Evolutionary conservation across 2,329 filamentous ascomycete genomes (phyloP).

Genomic region (Coniosporium uncinatum): DNA sequence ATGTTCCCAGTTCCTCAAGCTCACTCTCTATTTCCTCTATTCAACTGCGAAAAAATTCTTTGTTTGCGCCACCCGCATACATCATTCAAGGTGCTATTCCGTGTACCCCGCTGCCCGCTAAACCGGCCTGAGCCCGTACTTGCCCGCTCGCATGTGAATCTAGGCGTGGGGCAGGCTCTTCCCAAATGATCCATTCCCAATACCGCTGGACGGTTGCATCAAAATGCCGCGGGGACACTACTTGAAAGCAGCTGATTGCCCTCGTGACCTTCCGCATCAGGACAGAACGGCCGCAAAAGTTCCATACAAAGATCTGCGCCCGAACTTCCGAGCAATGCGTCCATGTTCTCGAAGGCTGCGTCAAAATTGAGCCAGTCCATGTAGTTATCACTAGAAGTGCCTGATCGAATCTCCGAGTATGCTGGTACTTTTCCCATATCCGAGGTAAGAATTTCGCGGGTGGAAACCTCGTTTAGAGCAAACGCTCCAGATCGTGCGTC

Average conservation of each 20-base stretch:
- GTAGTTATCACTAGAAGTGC: neutral
- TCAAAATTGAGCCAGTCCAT: slow-evolving; percentile 7
- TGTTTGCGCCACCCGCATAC: no score
- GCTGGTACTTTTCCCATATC: neutral
- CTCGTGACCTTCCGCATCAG: no score
- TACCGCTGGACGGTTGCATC: neutral
- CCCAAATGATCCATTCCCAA: neutral
- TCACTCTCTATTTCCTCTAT: no score
- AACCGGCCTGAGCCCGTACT: neutral
- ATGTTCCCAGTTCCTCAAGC: no score
- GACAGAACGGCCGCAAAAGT: slow-evolving; percentile 1
- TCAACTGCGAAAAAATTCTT: no score
- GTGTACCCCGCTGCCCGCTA: no score
- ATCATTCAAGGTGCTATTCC: no score
- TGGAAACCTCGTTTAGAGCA: no score
- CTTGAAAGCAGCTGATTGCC: no score
- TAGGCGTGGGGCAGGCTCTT: neutral
- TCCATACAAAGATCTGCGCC: slow-evolving; percentile 6
- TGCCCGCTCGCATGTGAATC: neutral
- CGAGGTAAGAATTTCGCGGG: neutral
- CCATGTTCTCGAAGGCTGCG: slow-evolving; percentile 8
- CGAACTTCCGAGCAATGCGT: slow-evolving; percentile 8
- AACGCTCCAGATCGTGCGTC: no score
- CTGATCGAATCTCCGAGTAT: no score
- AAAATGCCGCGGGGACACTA: neutral